These are phyloP conservation scores for Tremellales sp. DNA, from an alignment of 1,284 basidiomycete species.

Conservation along the genomic window DNA sequence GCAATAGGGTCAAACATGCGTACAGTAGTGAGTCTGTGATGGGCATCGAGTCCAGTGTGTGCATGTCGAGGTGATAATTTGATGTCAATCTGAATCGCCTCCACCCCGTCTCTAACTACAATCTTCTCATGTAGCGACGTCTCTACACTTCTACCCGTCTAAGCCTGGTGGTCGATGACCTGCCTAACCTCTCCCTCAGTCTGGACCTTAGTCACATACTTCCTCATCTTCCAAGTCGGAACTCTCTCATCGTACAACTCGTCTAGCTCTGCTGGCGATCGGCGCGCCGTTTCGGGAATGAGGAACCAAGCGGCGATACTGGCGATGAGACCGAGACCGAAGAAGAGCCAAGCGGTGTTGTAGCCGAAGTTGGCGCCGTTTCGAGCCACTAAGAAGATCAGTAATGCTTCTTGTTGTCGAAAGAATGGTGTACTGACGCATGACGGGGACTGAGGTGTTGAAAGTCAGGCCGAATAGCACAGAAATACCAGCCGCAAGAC, in stretches of 20 bases:
- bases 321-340: constrained; percentile 12
- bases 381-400: constrained; percentile 3
- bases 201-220: constrained; percentile 23
- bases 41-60: no score
- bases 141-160: neutral
- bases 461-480: constrained; percentile 20
- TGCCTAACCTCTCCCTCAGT: constrained; percentile 4
- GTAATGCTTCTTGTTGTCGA: neutral
- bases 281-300: constrained; percentile 15
- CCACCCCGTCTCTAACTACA: no score
- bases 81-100: no score
- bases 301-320: constrained; percentile 6
- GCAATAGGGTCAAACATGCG: no score
- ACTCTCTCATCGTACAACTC: constrained; percentile 28
- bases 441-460: constrained; percentile 19
- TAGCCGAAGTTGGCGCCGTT: constrained; percentile 14
- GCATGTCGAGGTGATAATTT: no score
- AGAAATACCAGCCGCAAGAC: constrained; percentile 17
- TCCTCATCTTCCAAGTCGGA: constrained; percentile 19
- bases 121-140: no score
- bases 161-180: neutral
- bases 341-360: constrained; percentile 22
- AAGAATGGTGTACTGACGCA: constrained; percentile 9
- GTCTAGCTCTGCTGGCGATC: constrained; percentile 26
- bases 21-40: no score